These are phyloP conservation scores for Ordospora pajunii DNA, from an alignment of 371 early-diverging fungal species.

Conservation along the genomic window DNA sequence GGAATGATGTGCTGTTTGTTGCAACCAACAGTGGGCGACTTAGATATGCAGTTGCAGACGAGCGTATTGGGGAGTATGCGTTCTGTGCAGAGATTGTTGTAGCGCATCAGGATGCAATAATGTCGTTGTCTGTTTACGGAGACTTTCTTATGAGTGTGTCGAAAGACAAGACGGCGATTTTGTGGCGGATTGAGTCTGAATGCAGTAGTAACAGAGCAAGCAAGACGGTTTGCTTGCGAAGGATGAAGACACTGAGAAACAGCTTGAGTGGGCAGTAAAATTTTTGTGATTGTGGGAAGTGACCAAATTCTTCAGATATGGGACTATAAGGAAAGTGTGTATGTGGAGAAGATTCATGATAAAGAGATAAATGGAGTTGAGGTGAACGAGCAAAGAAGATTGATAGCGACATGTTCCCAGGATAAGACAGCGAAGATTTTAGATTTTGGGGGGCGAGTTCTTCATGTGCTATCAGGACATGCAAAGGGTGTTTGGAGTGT, in stretches of 20 bases:
- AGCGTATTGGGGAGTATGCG: neutral
- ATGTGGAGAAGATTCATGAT: conserved; percentile 14
- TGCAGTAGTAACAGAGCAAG: neutral
- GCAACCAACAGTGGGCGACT: conserved; percentile 25
- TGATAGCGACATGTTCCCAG: conserved; percentile 16
- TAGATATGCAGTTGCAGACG: conserved; percentile 9
- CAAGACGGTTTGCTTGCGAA: neutral
- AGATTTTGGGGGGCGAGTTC: conserved; percentile 7
- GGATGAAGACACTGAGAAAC: neutral
- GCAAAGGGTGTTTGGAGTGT: conserved; percentile 25
- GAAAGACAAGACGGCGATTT: conserved; percentile 3
- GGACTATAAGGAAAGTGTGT: conserved; percentile 13
- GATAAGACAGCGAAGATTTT: conserved; percentile 34
- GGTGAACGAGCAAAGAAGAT: conserved; percentile 11
- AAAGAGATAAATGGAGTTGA: conserved; percentile 30
- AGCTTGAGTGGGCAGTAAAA: neutral
- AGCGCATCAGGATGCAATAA: conserved; percentile 17
- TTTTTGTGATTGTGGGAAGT: conserved; percentile 30
- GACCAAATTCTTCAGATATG: conserved; percentile 20
- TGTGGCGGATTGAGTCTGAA: neutral
- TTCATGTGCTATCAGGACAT: conserved; percentile 15
- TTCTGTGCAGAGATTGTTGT: neutral
- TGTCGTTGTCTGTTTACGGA: neutral
- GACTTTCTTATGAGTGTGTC: conserved; percentile 14
- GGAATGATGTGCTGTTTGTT: conserved; percentile 15